Percentiles rank a stretch among this genome's conserved stretches.
Conservation (phyloP, 2,329 filamentous ascomycete genomes). For the Ilyonectria mors-panacis region DNA sequence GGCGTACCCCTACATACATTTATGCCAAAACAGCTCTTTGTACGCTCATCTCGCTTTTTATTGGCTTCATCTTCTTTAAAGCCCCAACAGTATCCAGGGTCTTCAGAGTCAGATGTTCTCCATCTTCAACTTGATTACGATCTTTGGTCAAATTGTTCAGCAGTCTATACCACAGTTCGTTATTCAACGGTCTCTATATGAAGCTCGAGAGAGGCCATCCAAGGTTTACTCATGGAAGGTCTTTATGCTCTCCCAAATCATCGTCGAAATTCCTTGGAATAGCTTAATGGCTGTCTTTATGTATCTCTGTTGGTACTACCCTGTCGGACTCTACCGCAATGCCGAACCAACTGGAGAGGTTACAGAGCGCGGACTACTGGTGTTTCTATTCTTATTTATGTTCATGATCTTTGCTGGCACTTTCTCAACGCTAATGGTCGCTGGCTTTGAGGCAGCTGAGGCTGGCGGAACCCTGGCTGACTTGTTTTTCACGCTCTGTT, state of each 20-base stretch:
- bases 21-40: conserved; percentile 84
- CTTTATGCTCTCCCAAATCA: conserved; percentile 86
- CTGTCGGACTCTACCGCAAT: conserved; percentile 82
- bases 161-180: conserved; percentile 91
- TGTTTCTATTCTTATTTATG: conserved; percentile 81
- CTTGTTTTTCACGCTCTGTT: conserved; percentile 73
- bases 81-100: conserved; percentile 80
- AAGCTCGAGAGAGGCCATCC: conserved; percentile 86
- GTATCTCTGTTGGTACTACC: conserved; percentile 89
- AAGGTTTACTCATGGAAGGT: conserved; percentile 89
- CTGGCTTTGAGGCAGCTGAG: conserved; percentile 75
- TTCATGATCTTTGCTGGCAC: conserved; percentile 88
- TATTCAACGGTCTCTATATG: conserved; percentile 84
- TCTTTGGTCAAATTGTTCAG: conserved; percentile 84
- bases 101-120: conserved; percentile 89
- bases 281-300: conserved; percentile 80
- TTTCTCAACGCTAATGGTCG: conserved; percentile 83
- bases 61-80: conserved; percentile 85
- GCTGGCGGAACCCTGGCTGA: conserved; percentile 77
- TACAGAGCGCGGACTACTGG: conserved; percentile 79
- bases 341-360: conserved; percentile 73
- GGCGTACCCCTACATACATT: conserved; percentile 90
- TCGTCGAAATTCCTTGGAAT: conserved; percentile 90
- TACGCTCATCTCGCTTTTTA: conserved; percentile 78
- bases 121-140: conserved; percentile 86